Base-by-base conservation (phyloP, 495 filamentous ascomycete species). In the Xanthoparmelia taractica region DNA sequence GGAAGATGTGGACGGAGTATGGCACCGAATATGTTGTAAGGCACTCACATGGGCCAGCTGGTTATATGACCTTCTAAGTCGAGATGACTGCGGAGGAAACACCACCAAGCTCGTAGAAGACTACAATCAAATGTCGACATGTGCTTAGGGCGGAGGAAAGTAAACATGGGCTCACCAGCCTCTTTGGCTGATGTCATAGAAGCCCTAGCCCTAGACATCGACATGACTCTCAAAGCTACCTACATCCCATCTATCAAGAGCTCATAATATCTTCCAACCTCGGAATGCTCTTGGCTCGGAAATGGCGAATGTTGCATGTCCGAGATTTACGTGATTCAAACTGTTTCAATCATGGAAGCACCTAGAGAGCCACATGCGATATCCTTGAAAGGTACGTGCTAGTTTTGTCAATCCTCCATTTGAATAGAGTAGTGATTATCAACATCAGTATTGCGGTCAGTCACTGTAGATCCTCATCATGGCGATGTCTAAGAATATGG, bases 341-440 rank as follows among this genome's bases (percentile, higher is more conserved):
- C 27, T 23, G 1, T 15, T 33, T n/a, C 50, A 45, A 40, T 18
- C 13, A 65, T 65, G 64, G 64, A 65, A 37, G 34, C 27, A 38
- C 43, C 48, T 81, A 78, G 90, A 71, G 89, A 89, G 68, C 87
- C 90, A 25, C 92, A 97, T 76, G 82, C 86, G 18, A 83, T 97
- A 41, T 95, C 90, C 60, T 74, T 97, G 33, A 97, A 96, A 80
- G 92, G 84, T 85, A 58, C 18, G 56, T 66, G 79, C 71, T n/a
- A n/a, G 56, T 43, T 54, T 43, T 62, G 61, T 40, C 33, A 7
- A 36, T 15, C 43, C 52, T 4, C 27, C 3, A 8, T 6, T 61
- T 29, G 25, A 61, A 50, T 47, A 58, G 17, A n/a, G 62, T 27
- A 67, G 68, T 65, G 66, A 67, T 71, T 69, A 68, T 77, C 67